Conservation (phyloP, 176 grass and related monocot species). For the sorghum (Sorghum bicolor) region Sorghum_bicolor_NCBIv3 NC_012870.2:2242001-2242500, state of each 20-base stretch:
- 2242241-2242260: not conserved
- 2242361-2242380: not conserved
- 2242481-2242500: not conserved
- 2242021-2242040: slow-evolving; percentile 72
- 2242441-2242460: not conserved
- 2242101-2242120: slow-evolving; percentile 1
- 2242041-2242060: slow-evolving; percentile 65
- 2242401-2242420: not conserved
- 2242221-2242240: not conserved
- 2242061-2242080: slow-evolving; percentile 65
- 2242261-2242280: slow-evolving; percentile 35
- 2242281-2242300: slow-evolving; percentile 27
- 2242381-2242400: not conserved
- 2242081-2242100: slow-evolving; percentile 6
- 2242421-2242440: not conserved
- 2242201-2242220: slow-evolving; percentile 35
- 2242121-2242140: slow-evolving; percentile 21
- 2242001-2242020: slow-evolving; percentile 57
- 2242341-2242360: not conserved
- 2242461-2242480: not conserved
- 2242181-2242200: slow-evolving; percentile 37
- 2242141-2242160: slow-evolving; percentile 40
- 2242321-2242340: not conserved
- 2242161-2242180: slow-evolving; percentile 67
- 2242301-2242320: slow-evolving; percentile 14